These are phyloP conservation scores for Cylindrotheca fusiformis DNA, from an alignment of 108 stramenopile species.

Conservation along the genomic window DNA sequence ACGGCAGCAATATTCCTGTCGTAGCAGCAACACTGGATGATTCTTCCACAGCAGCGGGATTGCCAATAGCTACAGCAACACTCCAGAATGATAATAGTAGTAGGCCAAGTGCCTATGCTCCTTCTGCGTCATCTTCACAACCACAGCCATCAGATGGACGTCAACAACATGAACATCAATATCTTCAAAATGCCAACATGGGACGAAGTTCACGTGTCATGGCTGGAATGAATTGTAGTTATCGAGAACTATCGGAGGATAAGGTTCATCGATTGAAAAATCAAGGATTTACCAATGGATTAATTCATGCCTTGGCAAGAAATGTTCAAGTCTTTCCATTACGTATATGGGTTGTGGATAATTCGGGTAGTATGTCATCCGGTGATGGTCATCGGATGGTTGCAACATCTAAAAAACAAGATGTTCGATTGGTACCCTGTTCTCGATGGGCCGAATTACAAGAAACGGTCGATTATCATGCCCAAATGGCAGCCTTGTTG, in stretches of 20 bases:
- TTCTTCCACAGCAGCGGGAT: no score
- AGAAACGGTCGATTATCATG: conserved; percentile 59
- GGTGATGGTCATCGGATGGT: conserved; percentile 82
- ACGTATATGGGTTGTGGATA: conserved; percentile 65
- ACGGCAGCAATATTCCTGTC: no score
- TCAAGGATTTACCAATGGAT: conserved; percentile 75
- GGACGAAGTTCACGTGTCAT: conserved; percentile 17
- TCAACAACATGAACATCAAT: no score
- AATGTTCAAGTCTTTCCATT: conserved; percentile 33
- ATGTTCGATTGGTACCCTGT: conserved; percentile 41
- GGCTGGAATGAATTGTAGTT: no score
- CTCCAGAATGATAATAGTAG: no score
- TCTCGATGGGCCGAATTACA: conserved; percentile 66
- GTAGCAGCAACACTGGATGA: no score
- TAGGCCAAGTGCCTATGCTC: no score
- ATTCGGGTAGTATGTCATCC: conserved; percentile 65
- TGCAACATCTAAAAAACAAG: conserved; percentile 20
- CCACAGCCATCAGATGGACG: no score
- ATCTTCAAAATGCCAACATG: no score
- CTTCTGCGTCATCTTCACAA: no score
- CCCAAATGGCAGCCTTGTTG: conserved; percentile 42
- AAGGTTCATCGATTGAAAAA: conserved; percentile 7
- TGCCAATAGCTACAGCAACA: no score
- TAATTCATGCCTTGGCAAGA: conserved; percentile 53
- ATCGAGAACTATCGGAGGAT: neutral